phyloP scores from a whole-genome alignment of 2,329 filamentous ascomycete species.

The Penicillium sumatraense region DNA sequence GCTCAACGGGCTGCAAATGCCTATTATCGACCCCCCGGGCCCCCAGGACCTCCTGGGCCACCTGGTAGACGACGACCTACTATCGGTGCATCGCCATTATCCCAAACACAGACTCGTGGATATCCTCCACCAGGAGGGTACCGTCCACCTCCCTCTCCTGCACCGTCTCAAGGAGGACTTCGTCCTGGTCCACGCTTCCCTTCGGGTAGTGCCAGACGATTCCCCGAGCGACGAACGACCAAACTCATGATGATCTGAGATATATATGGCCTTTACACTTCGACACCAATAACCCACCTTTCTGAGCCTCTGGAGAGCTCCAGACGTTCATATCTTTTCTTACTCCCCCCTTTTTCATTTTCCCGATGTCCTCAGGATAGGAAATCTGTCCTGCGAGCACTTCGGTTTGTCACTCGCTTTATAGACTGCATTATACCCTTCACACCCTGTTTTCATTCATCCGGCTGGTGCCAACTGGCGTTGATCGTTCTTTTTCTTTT shows the following conservation, averaged over 20 bases:
- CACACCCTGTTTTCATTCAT: constrained; percentile 10
- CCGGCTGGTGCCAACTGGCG: constrained; percentile 18
- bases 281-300: not conserved
- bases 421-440: constrained; percentile 31
- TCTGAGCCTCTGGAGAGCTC: not conserved
- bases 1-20: constrained; percentile 63
- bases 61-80: constrained; percentile 42
- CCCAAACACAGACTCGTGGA: constrained; percentile 29
- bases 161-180: constrained; percentile 21
- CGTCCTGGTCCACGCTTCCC: constrained; percentile 28
- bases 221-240: constrained; percentile 55
- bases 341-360: not conserved
- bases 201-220: constrained; percentile 41
- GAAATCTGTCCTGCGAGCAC: not conserved
- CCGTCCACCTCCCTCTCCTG: constrained; percentile 26
- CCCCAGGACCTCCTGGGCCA: constrained; percentile 26
- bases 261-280: not conserved
- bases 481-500: constrained; percentile 17
- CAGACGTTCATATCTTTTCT: not conserved
- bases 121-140: constrained; percentile 35
- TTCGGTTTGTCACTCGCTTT: constrained; percentile 17
- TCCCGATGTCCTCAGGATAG: not conserved
- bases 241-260: constrained; percentile 54
- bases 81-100: constrained; percentile 38
- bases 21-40: constrained; percentile 25